Evolutionary conservation across 371 early-diverging fungal species (phyloP), one percentile per base, ranked within the genome.

Genomic region (Mucor racemosus): DNA sequence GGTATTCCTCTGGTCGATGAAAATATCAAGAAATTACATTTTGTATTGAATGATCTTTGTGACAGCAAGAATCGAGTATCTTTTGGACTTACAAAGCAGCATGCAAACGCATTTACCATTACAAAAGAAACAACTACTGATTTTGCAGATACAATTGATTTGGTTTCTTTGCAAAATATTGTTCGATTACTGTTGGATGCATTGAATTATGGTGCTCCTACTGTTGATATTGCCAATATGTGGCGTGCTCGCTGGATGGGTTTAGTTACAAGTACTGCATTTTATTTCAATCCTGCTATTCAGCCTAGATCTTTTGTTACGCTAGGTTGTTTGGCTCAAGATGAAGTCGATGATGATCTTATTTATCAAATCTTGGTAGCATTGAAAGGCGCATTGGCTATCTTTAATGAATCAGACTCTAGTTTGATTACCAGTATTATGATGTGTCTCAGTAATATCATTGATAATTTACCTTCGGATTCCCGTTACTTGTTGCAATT

Each of bases 171-270:
- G 39, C 95, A 95, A 65, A 85, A 86, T 42, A 90, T 96, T 58
- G 87, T 92, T 39, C 88, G 89, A 48, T 75, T 90, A 5, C 78
- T 97, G 44, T 72, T 95, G 74, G 92, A 94, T 54, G 90, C 94
- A 4, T 83, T 95, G 76, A 86, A 84, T 35, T 87, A 84, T 64
- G 92, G 94, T 10, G 92, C 94, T 0, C 88, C 89, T 8, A 85
- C 88, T 7, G 77, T 80, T 77, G 89, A 91, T 62, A 85, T 90
- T 34, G 88, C 90, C 9, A 92, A 91, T 67, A 85, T 85, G 44
- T 94, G 95, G 91, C 89, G 95, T 55, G 90, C 95, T 4, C 87
- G 95, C 38, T 97, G 96, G 96, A 92, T 95, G 86, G 86, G 93
- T 4, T 77, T 97, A 48, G 91, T 95, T n/a, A 88, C 95, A 1